These are phyloP conservation scores for Hypericum perforatum DNA, from an alignment of 345 rosid genomes.

Conservation along the genomic window DNA sequence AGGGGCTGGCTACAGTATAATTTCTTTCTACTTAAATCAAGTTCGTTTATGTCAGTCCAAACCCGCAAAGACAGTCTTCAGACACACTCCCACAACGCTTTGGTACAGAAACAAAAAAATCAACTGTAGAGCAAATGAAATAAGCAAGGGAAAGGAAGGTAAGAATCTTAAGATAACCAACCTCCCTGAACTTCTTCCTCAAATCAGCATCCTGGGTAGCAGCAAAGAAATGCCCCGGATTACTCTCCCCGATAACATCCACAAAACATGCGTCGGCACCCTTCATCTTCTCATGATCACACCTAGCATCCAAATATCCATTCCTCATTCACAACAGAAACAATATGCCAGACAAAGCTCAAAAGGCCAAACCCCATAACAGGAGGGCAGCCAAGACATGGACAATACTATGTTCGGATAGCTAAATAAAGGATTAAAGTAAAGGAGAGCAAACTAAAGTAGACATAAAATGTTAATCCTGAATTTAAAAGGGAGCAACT, in stretches of 20 bases:
- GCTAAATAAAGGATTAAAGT: too few species aligned
- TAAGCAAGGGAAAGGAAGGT: too few species aligned
- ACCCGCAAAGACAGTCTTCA: too few species aligned
- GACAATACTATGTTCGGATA: too few species aligned
- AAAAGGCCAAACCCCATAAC: too few species aligned
- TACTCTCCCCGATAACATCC: conserved; percentile 50
- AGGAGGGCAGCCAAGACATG: too few species aligned
- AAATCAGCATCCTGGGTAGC: conserved; percentile 73
- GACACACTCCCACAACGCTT: too few species aligned
- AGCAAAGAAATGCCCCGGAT: conserved; percentile 70
- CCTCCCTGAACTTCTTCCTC: conserved; percentile 63
- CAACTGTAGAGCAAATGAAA: too few species aligned
- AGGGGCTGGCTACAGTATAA: background rate
- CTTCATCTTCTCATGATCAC: conserved; percentile 62
- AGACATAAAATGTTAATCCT: too few species aligned
- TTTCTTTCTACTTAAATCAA: background rate
- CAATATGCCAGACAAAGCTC: background rate
- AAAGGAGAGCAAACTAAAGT: too few species aligned
- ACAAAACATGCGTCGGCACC: conserved; percentile 60
- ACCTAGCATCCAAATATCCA: conserved; percentile 33
- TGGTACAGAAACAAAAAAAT: too few species aligned
- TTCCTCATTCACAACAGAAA: background rate
- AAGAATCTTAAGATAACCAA: conserved; percentile 17
- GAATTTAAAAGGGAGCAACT: too few species aligned
- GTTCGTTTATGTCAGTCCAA: background rate